phyloP scores from a whole-genome alignment of 225 moss, liverwort and hornwort species.

The Climacium dendroides region DNA sequence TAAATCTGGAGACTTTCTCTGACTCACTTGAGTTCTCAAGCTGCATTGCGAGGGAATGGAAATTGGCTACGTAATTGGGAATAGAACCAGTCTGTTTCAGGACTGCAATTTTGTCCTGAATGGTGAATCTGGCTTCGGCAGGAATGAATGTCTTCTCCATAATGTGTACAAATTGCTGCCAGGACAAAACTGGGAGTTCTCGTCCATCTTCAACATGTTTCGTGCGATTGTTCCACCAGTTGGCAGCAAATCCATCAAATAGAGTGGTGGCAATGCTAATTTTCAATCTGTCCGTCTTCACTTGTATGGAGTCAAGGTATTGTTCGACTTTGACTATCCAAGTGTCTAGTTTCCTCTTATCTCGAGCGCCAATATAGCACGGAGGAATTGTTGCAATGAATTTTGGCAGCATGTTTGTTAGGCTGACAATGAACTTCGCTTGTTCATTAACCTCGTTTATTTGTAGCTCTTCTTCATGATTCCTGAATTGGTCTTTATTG shows the following conservation, averaged over 20 bases:
- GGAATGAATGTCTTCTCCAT: conserved; percentile 35
- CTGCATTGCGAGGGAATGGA: conserved; percentile 12
- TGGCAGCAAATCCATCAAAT: conserved; percentile 32
- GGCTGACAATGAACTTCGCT: conserved; percentile 28
- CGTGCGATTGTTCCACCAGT: conserved; percentile 29
- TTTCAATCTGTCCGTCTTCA: conserved; percentile 28
- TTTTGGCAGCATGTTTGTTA: conserved; percentile 41
- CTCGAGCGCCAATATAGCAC: conserved; percentile 24
- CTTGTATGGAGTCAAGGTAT: conserved; percentile 37
- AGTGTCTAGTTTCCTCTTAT: conserved; percentile 32
- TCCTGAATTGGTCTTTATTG: background rate
- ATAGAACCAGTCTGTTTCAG: conserved; percentile 36
- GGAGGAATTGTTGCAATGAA: conserved; percentile 31
- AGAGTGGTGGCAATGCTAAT: conserved; percentile 42
- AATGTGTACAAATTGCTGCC: conserved; percentile 30
- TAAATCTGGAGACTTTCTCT: conserved; percentile 24
- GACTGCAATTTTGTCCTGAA: conserved; percentile 12
- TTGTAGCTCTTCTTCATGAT: conserved; percentile 11
- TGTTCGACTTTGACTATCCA: conserved; percentile 40
- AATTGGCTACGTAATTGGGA: conserved; percentile 27
- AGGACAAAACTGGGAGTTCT: conserved; percentile 24
- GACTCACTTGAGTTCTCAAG: conserved; percentile 24
- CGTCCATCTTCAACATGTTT: conserved; percentile 24
- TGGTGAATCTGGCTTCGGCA: conserved; percentile 13
- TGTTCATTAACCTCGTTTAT: conserved; percentile 19